phyloP scores from a whole-genome alignment of 805 yeast species.

The Priceomyces haplophilus region DNA sequence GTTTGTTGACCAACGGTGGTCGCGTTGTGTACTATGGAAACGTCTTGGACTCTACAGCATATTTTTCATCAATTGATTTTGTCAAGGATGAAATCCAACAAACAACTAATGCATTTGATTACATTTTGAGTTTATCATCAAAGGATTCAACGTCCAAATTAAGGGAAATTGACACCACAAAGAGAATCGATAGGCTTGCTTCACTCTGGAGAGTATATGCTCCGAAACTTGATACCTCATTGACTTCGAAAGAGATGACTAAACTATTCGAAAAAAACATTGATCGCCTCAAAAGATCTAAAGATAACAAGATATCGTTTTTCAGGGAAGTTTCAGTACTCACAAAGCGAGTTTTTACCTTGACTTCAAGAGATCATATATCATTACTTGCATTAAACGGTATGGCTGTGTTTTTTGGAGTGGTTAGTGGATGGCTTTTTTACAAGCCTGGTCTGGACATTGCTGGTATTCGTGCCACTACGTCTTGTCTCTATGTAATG shows the following conservation, averaged over 20 bases:
- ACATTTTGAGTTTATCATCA: slow-evolving; percentile 35
- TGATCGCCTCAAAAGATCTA: slow-evolving; percentile 15
- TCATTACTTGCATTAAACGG: slow-evolving; percentile 35
- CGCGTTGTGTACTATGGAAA: slow-evolving; percentile 45
- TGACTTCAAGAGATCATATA: slow-evolving; percentile 31
- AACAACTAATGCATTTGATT: slow-evolving; percentile 23
- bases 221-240: not conserved
- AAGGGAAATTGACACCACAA: slow-evolving; percentile 20
- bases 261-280: slow-evolving; percentile 16
- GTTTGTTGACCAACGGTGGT: slow-evolving; percentile 64
- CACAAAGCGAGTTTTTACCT: slow-evolving; percentile 32
- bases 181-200: slow-evolving; percentile 25
- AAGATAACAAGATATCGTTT: slow-evolving; percentile 23
- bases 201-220: slow-evolving; percentile 21
- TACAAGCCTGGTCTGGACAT: slow-evolving; percentile 57
- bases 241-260: slow-evolving; percentile 13
- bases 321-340: slow-evolving; percentile 28
- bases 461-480: slow-evolving; percentile 62
- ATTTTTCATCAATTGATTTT: slow-evolving; percentile 39
- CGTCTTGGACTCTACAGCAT: slow-evolving; percentile 40
- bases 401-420: slow-evolving; percentile 49
- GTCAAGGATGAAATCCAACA: slow-evolving; percentile 2
- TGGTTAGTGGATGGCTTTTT: slow-evolving; percentile 75
- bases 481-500: slow-evolving; percentile 35
- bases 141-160: slow-evolving; percentile 29